Base-by-base conservation (phyloP, 371 early-diverging fungal species). In the Lichtheimia hyalospora region DNA sequence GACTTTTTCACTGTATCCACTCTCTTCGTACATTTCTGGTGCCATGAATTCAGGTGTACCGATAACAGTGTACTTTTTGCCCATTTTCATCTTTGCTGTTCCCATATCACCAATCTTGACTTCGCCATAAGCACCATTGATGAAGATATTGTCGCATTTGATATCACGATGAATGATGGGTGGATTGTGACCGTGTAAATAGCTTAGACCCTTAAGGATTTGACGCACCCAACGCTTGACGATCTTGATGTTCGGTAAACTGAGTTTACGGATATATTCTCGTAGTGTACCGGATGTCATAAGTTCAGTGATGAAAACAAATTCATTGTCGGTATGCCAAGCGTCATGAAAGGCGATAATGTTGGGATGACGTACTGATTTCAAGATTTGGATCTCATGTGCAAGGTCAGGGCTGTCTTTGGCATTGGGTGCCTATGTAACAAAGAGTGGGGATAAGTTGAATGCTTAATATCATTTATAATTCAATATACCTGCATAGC, bases 91-190 rank as follows among this genome's bases (percentile, higher is more conserved):
- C 52, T 77, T 73, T 20, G 78, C 78, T 21, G 78, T 74, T 13
- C 96, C 96, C 62, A 96, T 81, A 71, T 96, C 96, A 16, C 96
- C 96, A 66, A 95, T 92, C 73, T 95, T 96, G 52, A 92, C 90
- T 66, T 92, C 89, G 40, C 94, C 95, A 68, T 91, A 88, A 58
- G 90, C 87, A 42, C 92, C 92, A 68, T 93, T 94, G 62, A 96
- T 91, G 68, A 96, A 96, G 55, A 96, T 91, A 62, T 96, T 96
- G 62, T 81, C 87, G 67, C 83, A 90, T 67, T 88, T 92, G 70
- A 93, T 86, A 57, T 93, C 92, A 62, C 93, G 81, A 62, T 96
- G 96, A 61, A 96, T 94, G 56, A 96, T 92, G 21, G 94, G 92
- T 8, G 93, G 93, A 21, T 84, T 68, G 54, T 89, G 81, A 5